Conservation (phyloP, 306 rosid species). For the Ochetophila trinervis region DNA sequence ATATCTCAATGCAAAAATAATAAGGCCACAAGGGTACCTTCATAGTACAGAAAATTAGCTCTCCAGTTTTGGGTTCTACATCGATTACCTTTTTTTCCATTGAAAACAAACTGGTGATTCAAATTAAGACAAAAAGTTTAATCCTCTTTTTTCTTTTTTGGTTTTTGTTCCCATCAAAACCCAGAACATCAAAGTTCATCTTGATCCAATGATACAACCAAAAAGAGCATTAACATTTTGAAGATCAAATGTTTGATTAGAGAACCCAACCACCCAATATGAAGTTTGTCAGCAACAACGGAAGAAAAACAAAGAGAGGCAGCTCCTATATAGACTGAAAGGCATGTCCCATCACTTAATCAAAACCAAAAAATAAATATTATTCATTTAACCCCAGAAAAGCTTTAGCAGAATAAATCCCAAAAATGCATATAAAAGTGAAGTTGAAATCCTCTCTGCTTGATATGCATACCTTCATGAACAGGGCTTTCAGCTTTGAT, state of each 20-base stretch:
- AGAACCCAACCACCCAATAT: conserved; percentile 11
- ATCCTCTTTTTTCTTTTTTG: too few relatives aligned
- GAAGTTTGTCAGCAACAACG: neutral
- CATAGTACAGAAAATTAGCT: too few relatives aligned
- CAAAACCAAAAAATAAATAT: neutral
- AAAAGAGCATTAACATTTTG: conserved; percentile 1
- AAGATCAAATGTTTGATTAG: neutral
- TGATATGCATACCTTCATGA: conserved; percentile 47
- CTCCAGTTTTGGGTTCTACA: too few relatives aligned
- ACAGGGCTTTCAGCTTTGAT: conserved; percentile 94
- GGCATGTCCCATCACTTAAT: conserved; percentile 9
- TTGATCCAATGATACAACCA: neutral
- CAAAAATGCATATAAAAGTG: too few relatives aligned
- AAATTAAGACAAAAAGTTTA: neutral
- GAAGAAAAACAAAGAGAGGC: conserved; percentile 3
- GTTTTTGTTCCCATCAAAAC: neutral
- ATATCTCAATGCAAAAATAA: too few relatives aligned
- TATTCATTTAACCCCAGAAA: too few relatives aligned
- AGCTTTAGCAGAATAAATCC: too few relatives aligned
- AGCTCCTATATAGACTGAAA: neutral
- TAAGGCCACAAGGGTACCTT: too few relatives aligned
- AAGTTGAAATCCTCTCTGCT: neutral
- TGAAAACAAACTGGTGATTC: neutral
- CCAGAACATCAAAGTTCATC: conserved; percentile 6
- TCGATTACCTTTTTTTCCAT: neutral